phyloP scores from a whole-genome alignment of 805 yeast genomes.

The Wickerhamomyces alni region DNA sequence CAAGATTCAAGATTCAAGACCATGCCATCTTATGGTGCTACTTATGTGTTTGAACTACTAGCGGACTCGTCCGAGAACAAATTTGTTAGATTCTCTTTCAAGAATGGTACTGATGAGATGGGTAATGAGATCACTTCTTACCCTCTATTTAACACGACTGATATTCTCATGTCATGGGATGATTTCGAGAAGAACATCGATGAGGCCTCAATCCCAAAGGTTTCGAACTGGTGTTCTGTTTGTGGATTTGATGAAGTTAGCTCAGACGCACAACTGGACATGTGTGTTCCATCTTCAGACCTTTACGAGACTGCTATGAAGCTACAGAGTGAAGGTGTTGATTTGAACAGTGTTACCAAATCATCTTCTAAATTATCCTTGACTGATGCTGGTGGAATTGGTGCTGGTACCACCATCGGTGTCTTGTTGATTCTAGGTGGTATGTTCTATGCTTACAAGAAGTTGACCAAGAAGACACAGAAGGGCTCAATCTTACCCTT shows the following conservation, averaged over 20 bases:
- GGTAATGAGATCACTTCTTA: conserved; percentile 25
- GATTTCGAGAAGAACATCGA: conserved; percentile 27
- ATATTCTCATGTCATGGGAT: conserved; percentile 29
- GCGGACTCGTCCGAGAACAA: conserved; percentile 17
- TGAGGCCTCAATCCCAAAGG: conserved; percentile 22
- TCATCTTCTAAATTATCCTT: conserved; percentile 18
- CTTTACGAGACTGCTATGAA: conserved; percentile 26
- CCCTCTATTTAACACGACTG: conserved; percentile 32
- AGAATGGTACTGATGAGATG: conserved; percentile 36
- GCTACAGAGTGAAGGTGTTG: conserved; percentile 25
- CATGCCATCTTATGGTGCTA: conserved; percentile 41
- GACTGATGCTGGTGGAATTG: conserved; percentile 46
- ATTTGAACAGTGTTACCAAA: conserved; percentile 16
- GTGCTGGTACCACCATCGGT: conserved; percentile 41
- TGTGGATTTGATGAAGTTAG: conserved; percentile 26
- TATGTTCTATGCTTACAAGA: conserved; percentile 18
- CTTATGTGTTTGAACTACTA: conserved; percentile 39
- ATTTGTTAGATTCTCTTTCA: conserved; percentile 39
- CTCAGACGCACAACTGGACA: conserved; percentile 16
- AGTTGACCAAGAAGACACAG: not conserved
- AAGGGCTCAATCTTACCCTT: conserved; percentile 1
- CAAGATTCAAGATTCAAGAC: conserved; percentile 35
- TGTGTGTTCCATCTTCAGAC: conserved; percentile 30
- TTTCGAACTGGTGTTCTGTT: conserved; percentile 33
- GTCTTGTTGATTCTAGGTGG: conserved; percentile 31